These are phyloP conservation scores for Penicillium chermesinum DNA, from an alignment of 495 filamentous ascomycete genomes.

Conservation along the genomic window DNA sequence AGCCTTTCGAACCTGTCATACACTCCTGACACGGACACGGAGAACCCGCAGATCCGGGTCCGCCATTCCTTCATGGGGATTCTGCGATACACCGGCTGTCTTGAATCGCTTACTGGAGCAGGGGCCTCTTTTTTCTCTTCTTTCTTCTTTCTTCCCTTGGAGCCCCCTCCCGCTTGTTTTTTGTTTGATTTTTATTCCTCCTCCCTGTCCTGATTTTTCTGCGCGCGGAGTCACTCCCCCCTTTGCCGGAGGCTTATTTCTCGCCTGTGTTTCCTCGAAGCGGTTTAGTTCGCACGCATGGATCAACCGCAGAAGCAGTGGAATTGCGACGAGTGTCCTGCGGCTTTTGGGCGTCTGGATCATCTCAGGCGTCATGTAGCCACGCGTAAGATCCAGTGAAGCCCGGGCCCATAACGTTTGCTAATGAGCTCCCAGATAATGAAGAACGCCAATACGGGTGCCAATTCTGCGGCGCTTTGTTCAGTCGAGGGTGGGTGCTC, in stretches of 20 bases:
- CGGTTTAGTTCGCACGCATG: slow-evolving; percentile 11
- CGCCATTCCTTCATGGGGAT: no score
- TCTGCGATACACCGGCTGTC: no score
- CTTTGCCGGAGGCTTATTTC: neutral
- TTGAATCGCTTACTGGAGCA: no score
- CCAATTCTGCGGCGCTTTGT: slow-evolving; percentile 26
- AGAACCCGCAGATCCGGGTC: neutral
- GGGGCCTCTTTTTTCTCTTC: no score
- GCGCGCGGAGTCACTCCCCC: slow-evolving; percentile 3
- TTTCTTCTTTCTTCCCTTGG: no score
- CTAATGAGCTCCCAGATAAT: slow-evolving; percentile 23
- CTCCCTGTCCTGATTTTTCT: neutral
- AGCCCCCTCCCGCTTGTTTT: no score
- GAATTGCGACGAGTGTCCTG: slow-evolving; percentile 28
- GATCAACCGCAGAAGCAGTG: slow-evolving; percentile 12
- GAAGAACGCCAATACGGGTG: slow-evolving; percentile 18
- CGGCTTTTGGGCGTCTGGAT: slow-evolving; percentile 27
- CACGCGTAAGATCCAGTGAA: slow-evolving; percentile 20
- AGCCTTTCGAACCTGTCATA: neutral
- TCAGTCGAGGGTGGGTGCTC: slow-evolving; percentile 35
- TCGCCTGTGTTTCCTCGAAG: slow-evolving; percentile 11
- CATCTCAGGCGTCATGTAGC: slow-evolving; percentile 29
- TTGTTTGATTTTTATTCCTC: no score
- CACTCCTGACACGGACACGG: neutral
- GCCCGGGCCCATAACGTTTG: neutral